These are phyloP conservation scores for Neurospora terricola DNA, from an alignment of 495 filamentous ascomycete species.

Conservation along the genomic window DNA sequence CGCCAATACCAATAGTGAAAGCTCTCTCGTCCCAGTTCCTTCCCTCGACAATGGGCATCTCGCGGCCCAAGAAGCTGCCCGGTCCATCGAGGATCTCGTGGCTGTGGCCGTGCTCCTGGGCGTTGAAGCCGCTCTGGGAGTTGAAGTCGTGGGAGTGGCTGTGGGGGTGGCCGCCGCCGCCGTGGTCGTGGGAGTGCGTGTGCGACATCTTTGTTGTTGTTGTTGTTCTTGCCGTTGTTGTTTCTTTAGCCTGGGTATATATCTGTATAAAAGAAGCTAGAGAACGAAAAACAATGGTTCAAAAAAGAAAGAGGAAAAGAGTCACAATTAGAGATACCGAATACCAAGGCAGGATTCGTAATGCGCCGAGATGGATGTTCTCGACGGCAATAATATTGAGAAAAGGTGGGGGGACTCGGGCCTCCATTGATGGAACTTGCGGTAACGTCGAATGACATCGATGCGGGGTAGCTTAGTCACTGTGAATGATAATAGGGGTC, in stretches of 20 bases:
- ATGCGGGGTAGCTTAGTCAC: not conserved
- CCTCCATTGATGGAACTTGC: too few species aligned
- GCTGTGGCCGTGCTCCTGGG: conserved; percentile 81
- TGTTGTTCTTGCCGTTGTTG: not conserved
- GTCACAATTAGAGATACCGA: not conserved
- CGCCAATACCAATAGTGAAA: conserved; percentile 93
- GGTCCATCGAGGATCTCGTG: conserved; percentile 95
- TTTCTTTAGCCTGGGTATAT: too few species aligned
- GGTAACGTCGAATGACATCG: not conserved
- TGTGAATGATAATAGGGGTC: not conserved
- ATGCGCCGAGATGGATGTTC: not conserved
- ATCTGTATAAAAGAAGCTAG: not conserved
- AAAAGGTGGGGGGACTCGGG: not conserved
- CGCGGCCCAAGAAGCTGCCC: conserved; percentile 79
- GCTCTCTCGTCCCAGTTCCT: conserved; percentile 84
- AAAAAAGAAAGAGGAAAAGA: not conserved
- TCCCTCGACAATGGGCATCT: conserved; percentile 85
- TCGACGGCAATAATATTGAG: not conserved
- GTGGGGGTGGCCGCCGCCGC: conserved; percentile 22
- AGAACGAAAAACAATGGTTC: not conserved
- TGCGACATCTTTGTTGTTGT: conserved; percentile 4
- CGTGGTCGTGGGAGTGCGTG: conserved; percentile 20
- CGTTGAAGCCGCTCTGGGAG: conserved; percentile 51
- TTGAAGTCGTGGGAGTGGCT: conserved; percentile 50
- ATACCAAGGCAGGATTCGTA: not conserved